Evolutionary conservation across 305 asterid genomes (phyloP), one percentile per base, ranked within the genome.

Genomic region (Fraxinus albicans): DNA sequence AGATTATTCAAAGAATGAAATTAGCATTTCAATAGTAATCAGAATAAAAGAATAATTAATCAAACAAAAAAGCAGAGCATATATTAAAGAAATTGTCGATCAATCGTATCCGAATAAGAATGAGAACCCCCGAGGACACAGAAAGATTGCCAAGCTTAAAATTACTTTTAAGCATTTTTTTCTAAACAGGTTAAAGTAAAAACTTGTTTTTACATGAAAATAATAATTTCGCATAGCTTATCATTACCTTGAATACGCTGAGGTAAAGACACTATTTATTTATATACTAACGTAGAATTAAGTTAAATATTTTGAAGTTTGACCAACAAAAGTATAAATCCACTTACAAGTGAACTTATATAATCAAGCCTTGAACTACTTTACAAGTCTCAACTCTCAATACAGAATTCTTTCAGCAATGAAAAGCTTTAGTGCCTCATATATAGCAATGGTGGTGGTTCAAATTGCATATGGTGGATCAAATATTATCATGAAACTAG

Each of bases 401-500:
- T 4, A 1, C 8, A 15, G 65, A 15, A 55, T n/a, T 55, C 6
- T 8, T 15, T 55, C 65, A 55, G 13, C 44, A 40, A 75, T 74
- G 82, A 65, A 69, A 40, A 44, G 78, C 67, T 38, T 53, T 58
- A 58, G 9, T 13, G 67, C 74, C 27, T 65, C 85, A 44, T 76
- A 85, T 72, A 36, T 75, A n/a, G 88, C 84, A 63, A 83, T 86
- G 88, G 85, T 73, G 38, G 74, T 63, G 42, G 47, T 74, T 80
- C 85, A 83, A 74, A 21, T 83, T 73, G 78, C 79, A 73, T 83
- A 80, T 17, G 85, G 76, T 3, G 89, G 86, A 80, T 60, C 85
- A 42, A 86, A 80, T 8, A 73, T 86, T 13, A 2, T 83, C 44
- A 47, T 80, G 76, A 86, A 86, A 78, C n/a, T 86, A 0, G 83